phyloP scores from a whole-genome alignment of 2,329 filamentous ascomycete genomes.

The Coniella lustricola region DNA sequence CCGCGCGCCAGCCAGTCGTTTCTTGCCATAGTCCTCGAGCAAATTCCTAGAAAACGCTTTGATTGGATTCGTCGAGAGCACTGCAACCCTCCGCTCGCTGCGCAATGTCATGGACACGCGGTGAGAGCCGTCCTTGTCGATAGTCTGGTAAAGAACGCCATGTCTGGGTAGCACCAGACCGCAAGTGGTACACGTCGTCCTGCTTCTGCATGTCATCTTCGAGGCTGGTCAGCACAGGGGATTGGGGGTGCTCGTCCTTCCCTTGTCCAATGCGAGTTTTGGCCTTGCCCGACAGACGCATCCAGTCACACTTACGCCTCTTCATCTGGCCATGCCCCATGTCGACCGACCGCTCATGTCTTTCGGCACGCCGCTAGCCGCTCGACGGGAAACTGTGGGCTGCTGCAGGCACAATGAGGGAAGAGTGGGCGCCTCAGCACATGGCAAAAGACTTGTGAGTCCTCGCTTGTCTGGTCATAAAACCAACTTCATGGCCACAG shows the following conservation, averaged over 20 bases:
- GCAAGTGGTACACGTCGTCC: not conserved
- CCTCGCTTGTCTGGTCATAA: constrained; percentile 5
- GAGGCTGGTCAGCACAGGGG: constrained; percentile 2
- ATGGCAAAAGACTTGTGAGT: constrained; percentile 6
- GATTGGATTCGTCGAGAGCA: constrained; percentile 7
- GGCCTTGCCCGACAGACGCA: constrained; percentile 7
- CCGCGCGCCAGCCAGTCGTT: constrained; percentile 17
- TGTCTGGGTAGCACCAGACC: not conserved
- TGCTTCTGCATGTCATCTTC: constrained; percentile 6
- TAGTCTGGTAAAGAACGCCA: not conserved
- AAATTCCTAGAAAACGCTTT: not conserved
- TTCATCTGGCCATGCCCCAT: constrained; percentile 8
- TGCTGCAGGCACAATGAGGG: not conserved
- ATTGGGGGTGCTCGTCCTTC: not conserved
- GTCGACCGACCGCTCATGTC: not conserved
- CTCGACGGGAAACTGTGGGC: constrained; percentile 10
- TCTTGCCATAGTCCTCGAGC: constrained; percentile 5
- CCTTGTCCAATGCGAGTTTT: constrained; percentile 11
- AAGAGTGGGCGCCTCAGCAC: not conserved
- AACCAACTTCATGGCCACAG: constrained; percentile 12
- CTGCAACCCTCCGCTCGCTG: constrained; percentile 13
- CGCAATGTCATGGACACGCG: constrained; percentile 9
- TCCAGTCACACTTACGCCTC: constrained; percentile 13
- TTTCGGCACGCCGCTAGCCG: constrained; percentile 11
- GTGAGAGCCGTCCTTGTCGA: not conserved